Base-by-base conservation (phyloP, 225 moss, liverwort and hornwort genomes). In the Pleurozium schreberi region DNA sequence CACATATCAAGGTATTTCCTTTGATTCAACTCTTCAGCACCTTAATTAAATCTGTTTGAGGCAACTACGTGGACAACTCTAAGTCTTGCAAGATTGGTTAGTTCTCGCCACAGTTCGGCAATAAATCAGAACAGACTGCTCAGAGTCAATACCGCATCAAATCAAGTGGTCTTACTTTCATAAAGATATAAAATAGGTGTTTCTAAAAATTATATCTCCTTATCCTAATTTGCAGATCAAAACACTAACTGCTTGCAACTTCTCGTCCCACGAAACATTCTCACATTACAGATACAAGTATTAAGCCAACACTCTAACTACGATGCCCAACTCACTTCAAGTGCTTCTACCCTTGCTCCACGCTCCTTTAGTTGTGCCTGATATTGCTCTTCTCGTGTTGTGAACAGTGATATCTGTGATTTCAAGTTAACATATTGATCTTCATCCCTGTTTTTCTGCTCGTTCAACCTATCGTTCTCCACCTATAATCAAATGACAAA, bases 311-410 rank as follows among this genome's bases (percentile, higher is more conserved):
- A 67, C 68, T 73, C 65, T 69, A 57, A 25, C 84, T 47, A 45
- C 84, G 81, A 18, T 81, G 84, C 86, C 84, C 58, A 76, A 93
- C 91, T 93, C 86, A 95, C 95, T 88, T 95, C 95, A 89, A 95
- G 92, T 66, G 91, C 92, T 89, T 95, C 92, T 74, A 89, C 57
- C 89, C 93, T 93, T 82, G 92, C 90, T 89, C 92, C 93, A 77
- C 95, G 95, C 92, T 95, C 95, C 90, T 90, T 86, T 61, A 95
- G 80, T 80, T 95, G 93, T 33, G 82, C 81, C 88, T 91, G 93
- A 74, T 95, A 92, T 86, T 95, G 90, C 87, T 93, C 95, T 88
- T 95, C 93, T 81, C 91, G 92, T 66, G 90, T 89, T 74, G 89
- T 86, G 61, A 91, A 92, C 70, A 85, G 80, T 68, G 93, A 74